phyloP scores from a whole-genome alignment of 2,329 filamentous ascomycete species.

The Cladorrhinum sp. region DNA sequence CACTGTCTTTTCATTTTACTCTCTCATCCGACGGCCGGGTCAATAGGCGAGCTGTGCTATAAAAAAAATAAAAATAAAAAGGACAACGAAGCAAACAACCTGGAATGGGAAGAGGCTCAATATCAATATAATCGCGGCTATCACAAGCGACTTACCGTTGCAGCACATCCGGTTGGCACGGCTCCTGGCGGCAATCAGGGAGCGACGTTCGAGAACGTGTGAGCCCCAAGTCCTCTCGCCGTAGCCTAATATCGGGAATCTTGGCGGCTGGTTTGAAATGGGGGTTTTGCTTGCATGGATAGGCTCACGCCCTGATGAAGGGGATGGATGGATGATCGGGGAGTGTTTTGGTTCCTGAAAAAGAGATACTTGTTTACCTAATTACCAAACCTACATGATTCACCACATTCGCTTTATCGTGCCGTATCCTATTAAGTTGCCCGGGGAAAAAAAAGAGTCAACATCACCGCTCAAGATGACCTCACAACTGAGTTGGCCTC shows the following conservation, averaged over 20 bases:
- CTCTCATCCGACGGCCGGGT: not conserved
- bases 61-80: no score
- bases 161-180: not conserved
- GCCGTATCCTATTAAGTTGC: no score
- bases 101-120: not conserved
- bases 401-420: no score
- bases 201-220: not conserved
- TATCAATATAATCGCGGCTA: not conserved
- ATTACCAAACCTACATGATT: no score
- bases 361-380: no score
- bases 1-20: not conserved
- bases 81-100: not conserved
- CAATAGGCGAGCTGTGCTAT: not conserved
- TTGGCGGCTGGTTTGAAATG: no score
- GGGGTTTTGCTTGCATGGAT: not conserved
- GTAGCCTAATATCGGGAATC: not conserved
- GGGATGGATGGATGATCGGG: no score
- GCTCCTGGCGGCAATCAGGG: not conserved
- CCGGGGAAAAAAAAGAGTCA: no score
- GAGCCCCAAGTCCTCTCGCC: not conserved
- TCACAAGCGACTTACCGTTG: not conserved
- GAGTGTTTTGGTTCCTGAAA: no score
- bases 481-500: no score
- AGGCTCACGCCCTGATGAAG: not conserved
- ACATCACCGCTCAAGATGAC: no score